Conservation (phyloP, 83 land plant species). For the Diphasiastrum complanatum region DNA sequence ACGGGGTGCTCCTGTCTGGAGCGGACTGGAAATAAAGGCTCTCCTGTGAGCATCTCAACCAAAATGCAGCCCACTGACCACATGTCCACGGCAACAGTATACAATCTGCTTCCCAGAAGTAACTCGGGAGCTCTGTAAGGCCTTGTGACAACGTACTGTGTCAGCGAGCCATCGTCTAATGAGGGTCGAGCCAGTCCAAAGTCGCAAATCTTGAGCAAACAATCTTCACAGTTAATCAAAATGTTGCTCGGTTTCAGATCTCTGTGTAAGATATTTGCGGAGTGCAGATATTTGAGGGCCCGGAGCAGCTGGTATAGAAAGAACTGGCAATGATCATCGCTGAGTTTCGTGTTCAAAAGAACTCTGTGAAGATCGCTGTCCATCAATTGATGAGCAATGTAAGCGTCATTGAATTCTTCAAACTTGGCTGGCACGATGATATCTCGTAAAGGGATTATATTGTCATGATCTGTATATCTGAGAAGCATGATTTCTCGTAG, state of each 20-base stretch:
- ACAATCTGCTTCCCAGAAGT: not conserved
- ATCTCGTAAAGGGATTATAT: not conserved
- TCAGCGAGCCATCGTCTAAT: conserved; percentile 7
- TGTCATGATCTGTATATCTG: not conserved
- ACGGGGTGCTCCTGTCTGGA: no score
- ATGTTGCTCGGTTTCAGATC: conserved; percentile 19
- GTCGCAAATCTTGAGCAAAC: conserved; percentile 18
- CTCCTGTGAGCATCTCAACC: conserved; percentile 1
- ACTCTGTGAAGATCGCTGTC: conserved; percentile 2
- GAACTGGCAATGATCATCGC: not conserved
- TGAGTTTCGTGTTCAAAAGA: not conserved
- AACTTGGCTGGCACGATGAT: not conserved
- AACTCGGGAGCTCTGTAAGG: not conserved
- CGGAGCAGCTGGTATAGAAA: conserved; percentile 15
- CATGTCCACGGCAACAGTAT: not conserved
- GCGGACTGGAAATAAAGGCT: no score
- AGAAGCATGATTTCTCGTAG: conserved; percentile 6
- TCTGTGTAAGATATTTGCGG: conserved; percentile 16
- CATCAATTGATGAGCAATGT: conserved; percentile 3
- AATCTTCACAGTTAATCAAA: conserved; percentile 15
- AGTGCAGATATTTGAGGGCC: conserved; percentile 14
- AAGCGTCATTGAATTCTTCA: not conserved
- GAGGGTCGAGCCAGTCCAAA: conserved; percentile 14
- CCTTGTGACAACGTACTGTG: conserved; percentile 16
- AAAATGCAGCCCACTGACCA: conserved; percentile 9